Evolutionary conservation across 495 filamentous ascomycete species (phyloP).

Genomic region (Xylaria scruposa): DNA sequence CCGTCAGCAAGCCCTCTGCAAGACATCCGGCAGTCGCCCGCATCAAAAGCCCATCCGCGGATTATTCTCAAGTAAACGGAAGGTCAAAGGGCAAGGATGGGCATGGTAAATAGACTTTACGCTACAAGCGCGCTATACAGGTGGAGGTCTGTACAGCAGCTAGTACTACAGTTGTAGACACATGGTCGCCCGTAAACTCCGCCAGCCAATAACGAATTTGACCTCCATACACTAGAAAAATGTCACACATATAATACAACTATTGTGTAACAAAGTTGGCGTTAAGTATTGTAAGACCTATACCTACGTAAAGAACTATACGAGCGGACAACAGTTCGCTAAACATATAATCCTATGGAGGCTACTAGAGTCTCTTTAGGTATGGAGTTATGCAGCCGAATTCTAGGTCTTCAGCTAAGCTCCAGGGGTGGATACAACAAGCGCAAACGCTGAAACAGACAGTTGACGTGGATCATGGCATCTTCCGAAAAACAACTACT

Average conservation of each 20-base stretch:
- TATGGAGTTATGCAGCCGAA: background rate
- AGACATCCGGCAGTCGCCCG: constrained; percentile 3
- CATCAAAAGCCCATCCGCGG: constrained; percentile 9
- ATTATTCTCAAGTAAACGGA: constrained; percentile 4
- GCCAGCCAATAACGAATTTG: constrained; percentile 16
- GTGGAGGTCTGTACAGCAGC: constrained; percentile 8
- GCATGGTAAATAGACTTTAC: constrained; percentile 31
- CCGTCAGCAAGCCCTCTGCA: constrained; percentile 18
- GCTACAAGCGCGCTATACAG: constrained; percentile 23
- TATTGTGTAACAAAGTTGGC: constrained; percentile 14
- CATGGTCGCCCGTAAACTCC: constrained; percentile 12
- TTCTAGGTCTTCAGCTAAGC: constrained; percentile 25
- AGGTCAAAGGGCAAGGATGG: constrained; percentile 20
- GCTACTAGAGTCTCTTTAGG: background rate
- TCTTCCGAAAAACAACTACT: constrained; percentile 19
- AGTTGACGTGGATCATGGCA: constrained; percentile 21
- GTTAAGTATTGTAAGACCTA: background rate
- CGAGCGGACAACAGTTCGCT: background rate
- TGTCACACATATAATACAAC: constrained; percentile 19
- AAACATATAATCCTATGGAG: background rate
- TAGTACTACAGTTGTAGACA: background rate
- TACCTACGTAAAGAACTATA: background rate
- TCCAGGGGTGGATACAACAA: constrained; percentile 12
- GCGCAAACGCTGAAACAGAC: constrained; percentile 19
- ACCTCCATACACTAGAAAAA: background rate